Conservation (phyloP, 202 grass and related monocot genomes). For the Cymbopogon flexuosus region DNA sequence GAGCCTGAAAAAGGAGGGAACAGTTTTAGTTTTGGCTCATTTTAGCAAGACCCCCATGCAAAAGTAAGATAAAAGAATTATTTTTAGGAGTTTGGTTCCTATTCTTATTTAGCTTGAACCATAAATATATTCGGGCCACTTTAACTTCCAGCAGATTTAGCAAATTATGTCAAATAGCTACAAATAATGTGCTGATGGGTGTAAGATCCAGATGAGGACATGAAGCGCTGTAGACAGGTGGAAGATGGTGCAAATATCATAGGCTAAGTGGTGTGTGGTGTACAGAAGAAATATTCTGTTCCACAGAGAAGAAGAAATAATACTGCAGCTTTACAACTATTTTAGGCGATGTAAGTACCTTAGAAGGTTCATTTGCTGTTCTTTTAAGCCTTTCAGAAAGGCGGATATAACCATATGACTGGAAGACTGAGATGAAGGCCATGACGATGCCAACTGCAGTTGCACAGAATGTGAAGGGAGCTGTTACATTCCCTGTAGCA, state of each 20-base stretch:
- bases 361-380: constrained; percentile 71
- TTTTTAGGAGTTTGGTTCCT: neutral
- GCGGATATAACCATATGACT: constrained; percentile 85
- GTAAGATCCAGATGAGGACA: neutral
- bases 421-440: constrained; percentile 76
- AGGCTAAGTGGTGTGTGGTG: neutral
- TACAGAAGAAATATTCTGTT: neutral
- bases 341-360: constrained; percentile 44
- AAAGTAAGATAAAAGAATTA: neutral
- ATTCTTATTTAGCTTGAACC: neutral
- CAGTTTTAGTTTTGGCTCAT: neutral
- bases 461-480: constrained; percentile 65
- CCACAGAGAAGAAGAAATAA: neutral
- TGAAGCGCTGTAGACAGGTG: neutral
- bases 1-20: constrained; percentile 54
- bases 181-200: neutral
- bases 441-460: constrained; percentile 48
- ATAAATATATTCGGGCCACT: neutral
- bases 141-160: neutral
- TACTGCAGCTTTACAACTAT: neutral
- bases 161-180: neutral
- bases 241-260: neutral
- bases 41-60: neutral
- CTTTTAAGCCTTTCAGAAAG: constrained; percentile 71
- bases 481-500: constrained; percentile 54